phyloP scores from a whole-genome alignment of 495 filamentous ascomycete species.

The Thozetella sp. region DNA sequence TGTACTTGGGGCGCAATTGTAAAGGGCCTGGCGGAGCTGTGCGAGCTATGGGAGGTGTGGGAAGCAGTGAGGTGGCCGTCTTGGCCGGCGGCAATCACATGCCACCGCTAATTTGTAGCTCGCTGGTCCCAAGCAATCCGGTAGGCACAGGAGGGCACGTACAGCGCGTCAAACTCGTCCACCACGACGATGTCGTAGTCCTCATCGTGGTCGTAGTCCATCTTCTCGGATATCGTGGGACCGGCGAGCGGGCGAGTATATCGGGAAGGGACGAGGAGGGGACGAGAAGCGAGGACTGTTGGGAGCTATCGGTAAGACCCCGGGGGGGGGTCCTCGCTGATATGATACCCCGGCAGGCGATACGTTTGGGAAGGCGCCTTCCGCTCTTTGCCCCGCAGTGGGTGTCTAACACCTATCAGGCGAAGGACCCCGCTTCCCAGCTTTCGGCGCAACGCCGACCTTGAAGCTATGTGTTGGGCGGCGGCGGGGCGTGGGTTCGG shows the following conservation, averaged over 20 bases:
- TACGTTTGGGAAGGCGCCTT: neutral
- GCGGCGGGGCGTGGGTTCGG: neutral
- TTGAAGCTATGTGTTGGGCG: neutral
- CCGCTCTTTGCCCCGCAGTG: neutral
- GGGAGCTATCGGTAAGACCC: neutral
- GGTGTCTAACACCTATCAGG: no score
- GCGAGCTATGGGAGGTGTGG: no score
- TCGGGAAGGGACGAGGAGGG: neutral
- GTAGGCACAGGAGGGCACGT: conserved; percentile 4
- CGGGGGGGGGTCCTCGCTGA: neutral
- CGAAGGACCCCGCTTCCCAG: neutral
- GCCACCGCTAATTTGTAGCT: neutral
- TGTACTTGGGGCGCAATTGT: no score
- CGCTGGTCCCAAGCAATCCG: conserved; percentile 10
- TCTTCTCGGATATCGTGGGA: neutral
- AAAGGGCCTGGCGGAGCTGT: no score
- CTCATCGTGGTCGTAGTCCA: conserved; percentile 1
- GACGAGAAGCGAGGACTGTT: neutral
- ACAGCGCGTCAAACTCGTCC: conserved; percentile 52
- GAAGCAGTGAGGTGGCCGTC: neutral
- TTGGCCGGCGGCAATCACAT: neutral
- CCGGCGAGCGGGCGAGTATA: neutral
- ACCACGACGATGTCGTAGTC: conserved; percentile 37
- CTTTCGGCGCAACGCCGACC: neutral
- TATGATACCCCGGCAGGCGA: neutral